Evolutionary conservation across 805 yeast genomes (phyloP).

Genomic region (Lipomyces lipofer): DNA sequence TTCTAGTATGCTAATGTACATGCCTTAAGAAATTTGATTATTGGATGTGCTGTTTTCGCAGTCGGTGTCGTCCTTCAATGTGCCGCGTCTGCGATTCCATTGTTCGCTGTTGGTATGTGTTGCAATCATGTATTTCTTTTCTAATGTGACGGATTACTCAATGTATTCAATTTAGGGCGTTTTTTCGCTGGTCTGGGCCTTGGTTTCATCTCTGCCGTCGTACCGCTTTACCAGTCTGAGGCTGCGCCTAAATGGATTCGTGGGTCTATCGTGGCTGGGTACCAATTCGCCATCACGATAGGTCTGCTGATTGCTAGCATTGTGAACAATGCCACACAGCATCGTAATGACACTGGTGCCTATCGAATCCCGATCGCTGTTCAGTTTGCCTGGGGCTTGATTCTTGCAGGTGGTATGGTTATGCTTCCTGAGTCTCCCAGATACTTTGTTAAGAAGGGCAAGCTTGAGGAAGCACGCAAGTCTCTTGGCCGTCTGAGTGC

Average conservation of each 20-base stretch:
- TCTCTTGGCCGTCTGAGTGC: constrained; percentile 52
- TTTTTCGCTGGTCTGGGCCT: constrained; percentile 70
- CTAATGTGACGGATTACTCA: not conserved
- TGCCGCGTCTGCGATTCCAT: constrained; percentile 48
- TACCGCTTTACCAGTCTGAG: constrained; percentile 78
- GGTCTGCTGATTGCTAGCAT: constrained; percentile 66
- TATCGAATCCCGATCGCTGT: constrained; percentile 76
- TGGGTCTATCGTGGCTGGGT: constrained; percentile 73
- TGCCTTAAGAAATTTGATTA: constrained; percentile 34
- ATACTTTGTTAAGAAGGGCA: constrained; percentile 59
- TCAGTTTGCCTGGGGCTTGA: constrained; percentile 64
- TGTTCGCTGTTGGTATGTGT: constrained; percentile 62
- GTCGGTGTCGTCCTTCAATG: constrained; percentile 74
- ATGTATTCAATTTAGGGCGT: constrained; percentile 51
- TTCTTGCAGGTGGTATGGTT: constrained; percentile 44
- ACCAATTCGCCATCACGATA: constrained; percentile 71
- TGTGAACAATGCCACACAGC: constrained; percentile 32
- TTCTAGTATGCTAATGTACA: not conserved
- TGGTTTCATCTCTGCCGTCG: constrained; percentile 74
- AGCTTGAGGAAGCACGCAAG: constrained; percentile 56
- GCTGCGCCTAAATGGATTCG: constrained; percentile 76
- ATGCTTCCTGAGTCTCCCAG: constrained; percentile 75
- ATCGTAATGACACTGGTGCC: constrained; percentile 71
- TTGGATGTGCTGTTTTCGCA: constrained; percentile 61
- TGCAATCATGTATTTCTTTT: not conserved